Conservation (phyloP, 2,329 filamentous ascomycete genomes). For the Calonectria naviculata region DNA sequence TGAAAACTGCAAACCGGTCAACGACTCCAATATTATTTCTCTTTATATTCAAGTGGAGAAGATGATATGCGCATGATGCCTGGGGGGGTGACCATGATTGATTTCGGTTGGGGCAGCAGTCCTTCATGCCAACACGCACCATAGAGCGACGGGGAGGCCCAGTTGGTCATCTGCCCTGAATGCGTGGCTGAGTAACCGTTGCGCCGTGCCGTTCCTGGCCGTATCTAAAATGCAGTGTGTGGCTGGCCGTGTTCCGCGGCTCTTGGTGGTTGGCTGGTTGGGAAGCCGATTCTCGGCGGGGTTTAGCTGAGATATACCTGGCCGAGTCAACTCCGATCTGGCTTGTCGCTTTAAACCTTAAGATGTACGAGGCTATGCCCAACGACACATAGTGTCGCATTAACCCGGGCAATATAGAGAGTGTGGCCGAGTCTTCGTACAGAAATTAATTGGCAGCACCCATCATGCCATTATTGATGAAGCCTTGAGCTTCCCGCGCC, state of each 20-base stretch:
- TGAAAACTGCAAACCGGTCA: neutral
- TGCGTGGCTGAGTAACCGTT: slow-evolving; percentile 11
- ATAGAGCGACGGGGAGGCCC: neutral
- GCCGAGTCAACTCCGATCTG: neutral
- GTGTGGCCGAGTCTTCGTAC: slow-evolving; percentile 8
- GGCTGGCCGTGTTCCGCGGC: neutral
- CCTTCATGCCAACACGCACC: neutral
- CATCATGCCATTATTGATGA: slow-evolving; percentile 2
- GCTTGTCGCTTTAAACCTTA: neutral
- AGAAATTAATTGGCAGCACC: slow-evolving; percentile 4
- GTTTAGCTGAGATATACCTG: neutral
- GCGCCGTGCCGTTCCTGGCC: slow-evolving; percentile 1
- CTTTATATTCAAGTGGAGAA: neutral
- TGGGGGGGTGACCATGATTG: neutral
- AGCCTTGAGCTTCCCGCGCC: neutral
- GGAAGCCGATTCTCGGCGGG: neutral
- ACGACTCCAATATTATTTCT: neutral
- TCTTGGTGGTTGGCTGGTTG: neutral
- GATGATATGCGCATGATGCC: neutral
- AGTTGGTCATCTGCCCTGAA: neutral
- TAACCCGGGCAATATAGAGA: slow-evolving; percentile 1
- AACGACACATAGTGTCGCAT: neutral
- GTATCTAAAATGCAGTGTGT: neutral
- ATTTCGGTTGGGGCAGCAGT: neutral
- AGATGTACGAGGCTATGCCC: neutral